Conservation (phyloP, 257 asterid species). For the Jacaranda mimosifolia region DNA sequence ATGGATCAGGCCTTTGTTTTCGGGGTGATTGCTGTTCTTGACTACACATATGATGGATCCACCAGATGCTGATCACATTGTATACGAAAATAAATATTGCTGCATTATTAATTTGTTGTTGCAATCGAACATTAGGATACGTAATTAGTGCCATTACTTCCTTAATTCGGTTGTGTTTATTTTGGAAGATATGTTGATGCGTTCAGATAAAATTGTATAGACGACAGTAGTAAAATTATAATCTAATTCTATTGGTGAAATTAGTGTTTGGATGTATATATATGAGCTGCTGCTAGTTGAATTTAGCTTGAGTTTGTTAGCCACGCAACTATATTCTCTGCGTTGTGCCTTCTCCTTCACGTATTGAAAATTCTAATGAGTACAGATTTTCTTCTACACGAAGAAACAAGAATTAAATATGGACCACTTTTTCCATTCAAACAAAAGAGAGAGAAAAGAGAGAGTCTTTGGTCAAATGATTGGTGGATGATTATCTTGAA, state of each 20-base stretch:
- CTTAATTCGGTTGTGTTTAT: no score
- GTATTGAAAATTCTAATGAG: no score
- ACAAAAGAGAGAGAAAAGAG: no score
- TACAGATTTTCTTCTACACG: background rate
- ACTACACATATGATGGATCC: conserved; percentile 85
- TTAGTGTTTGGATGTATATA: background rate
- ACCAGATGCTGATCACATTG: conserved; percentile 65
- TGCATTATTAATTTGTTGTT: no score
- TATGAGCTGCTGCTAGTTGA: no score
- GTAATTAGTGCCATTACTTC: no score
- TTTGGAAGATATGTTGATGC: background rate
- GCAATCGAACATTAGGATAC: no score
- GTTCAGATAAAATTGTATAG: background rate
- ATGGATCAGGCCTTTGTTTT: conserved; percentile 85
- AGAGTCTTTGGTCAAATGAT: no score
- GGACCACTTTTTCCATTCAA: no score
- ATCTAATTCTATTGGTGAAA: background rate
- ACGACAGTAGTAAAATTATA: background rate
- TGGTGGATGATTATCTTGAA: no score
- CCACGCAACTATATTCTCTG: background rate
- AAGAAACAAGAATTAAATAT: no score
- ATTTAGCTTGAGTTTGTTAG: conserved; percentile 1
- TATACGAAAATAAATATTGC: no score
- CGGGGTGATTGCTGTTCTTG: conserved; percentile 89
- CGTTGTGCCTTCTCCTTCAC: background rate